Percentiles rank a stretch among this genome's conserved stretches.
Conservation (phyloP, 208 protist species). For the Trichomonas vaginalis region DNA sequence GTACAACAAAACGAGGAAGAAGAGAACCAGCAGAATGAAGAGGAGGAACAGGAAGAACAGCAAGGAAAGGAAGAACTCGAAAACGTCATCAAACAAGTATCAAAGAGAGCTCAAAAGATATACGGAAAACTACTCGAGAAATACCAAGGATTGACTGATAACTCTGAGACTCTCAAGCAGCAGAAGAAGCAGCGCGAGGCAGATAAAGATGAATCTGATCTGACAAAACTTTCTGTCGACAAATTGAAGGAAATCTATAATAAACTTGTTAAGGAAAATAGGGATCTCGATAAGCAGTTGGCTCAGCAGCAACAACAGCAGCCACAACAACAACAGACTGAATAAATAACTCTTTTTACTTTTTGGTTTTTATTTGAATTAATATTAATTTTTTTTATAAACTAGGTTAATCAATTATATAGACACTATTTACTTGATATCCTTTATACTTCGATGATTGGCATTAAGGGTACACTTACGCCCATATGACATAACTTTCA, state of each 20-base stretch:
- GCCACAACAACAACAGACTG: too few relatives aligned
- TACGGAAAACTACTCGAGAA: background rate
- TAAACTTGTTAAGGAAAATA: background rate
- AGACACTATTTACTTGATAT: too few relatives aligned
- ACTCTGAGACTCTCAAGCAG: background rate
- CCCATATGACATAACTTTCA: too few relatives aligned
- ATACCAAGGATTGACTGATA: background rate
- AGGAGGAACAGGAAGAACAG: background rate
- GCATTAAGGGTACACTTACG: too few relatives aligned
- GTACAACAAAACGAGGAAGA: background rate
- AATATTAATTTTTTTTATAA: too few relatives aligned
- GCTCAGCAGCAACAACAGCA: too few relatives aligned
- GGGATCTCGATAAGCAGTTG: background rate
- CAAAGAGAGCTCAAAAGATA: background rate
- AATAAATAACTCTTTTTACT: too few relatives aligned
- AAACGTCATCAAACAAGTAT: background rate
- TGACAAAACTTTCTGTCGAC: background rate
- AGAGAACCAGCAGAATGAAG: background rate
- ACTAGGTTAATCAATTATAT: too few relatives aligned
- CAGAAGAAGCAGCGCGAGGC: background rate
- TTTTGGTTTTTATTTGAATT: too few relatives aligned
- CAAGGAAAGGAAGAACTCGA: background rate
- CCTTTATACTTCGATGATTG: too few relatives aligned
- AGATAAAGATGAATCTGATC: background rate
- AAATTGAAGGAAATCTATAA: background rate